Conservation (phyloP, 2,329 filamentous ascomycete species). For the Ophiostoma ulmi region DNA sequence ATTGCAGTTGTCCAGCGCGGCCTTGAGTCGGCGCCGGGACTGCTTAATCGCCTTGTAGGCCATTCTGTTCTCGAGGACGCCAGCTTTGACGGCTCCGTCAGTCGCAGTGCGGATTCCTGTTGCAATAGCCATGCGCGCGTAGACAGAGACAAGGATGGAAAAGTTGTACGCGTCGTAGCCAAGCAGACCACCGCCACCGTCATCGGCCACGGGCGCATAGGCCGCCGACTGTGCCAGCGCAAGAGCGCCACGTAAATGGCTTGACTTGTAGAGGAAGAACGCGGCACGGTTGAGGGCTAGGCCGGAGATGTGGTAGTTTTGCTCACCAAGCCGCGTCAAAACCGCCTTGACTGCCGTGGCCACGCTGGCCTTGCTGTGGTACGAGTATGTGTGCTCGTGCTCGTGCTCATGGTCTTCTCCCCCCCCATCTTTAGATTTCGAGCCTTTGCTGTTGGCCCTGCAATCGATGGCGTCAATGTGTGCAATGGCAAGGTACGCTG, state of each 20-base stretch:
- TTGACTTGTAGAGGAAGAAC: slow-evolving; percentile 29
- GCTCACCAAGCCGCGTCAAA: slow-evolving; percentile 28
- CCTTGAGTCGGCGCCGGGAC: slow-evolving; percentile 25
- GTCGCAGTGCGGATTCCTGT: slow-evolving; percentile 29
- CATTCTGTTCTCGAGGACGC: slow-evolving; percentile 27
- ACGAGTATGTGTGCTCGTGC: not conserved
- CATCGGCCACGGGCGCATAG: slow-evolving; percentile 20
- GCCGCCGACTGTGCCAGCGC: slow-evolving; percentile 32
- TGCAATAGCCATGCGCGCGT: slow-evolving; percentile 29
- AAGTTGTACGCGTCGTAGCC: slow-evolving; percentile 36
- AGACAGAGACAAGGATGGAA: slow-evolving; percentile 31
- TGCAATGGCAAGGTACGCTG: slow-evolving; percentile 39
- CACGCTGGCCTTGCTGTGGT: slow-evolving; percentile 25
- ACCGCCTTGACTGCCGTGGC: slow-evolving; percentile 28
- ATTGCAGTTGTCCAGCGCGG: slow-evolving; percentile 17
- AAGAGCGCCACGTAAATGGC: slow-evolving; percentile 32
- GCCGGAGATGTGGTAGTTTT: slow-evolving; percentile 29
- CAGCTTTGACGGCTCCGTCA: slow-evolving; percentile 24
- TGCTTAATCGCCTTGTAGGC: slow-evolving; percentile 28
- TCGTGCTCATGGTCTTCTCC: too few relatives aligned
- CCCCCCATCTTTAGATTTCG: not conserved
- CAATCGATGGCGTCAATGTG: slow-evolving; percentile 33
- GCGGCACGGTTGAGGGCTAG: slow-evolving; percentile 34
- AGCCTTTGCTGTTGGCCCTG: not conserved
- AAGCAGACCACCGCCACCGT: slow-evolving; percentile 25